Evolutionary conservation across 805 yeast genomes (phyloP), one percentile per base, ranked within the genome.

Genomic region (Wickerhamomyces chambardii): DNA sequence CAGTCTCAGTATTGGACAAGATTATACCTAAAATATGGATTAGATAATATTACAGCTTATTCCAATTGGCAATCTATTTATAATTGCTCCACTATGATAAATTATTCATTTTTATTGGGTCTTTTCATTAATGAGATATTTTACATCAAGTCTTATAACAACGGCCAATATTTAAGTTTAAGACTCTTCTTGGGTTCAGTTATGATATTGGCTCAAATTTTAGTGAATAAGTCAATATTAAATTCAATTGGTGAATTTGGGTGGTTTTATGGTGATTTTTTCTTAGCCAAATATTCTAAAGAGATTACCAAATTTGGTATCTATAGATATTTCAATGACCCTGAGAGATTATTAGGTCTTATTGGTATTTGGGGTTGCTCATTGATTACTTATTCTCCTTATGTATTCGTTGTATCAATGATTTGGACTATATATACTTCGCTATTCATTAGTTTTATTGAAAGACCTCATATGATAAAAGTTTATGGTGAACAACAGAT

Each of bases 181-280:
- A 56, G 82, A 37, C 44, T 71, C n/a, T 78, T 80, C 36, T 48
- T 78, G 32, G 90, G 90, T 10, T 40, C 58, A 1, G 53, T 74
- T 39, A 61, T 82, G 26, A 61, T 78, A 14, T 45, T 66, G 7
- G 62, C 84, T 21, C 94, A 84, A 47, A 51, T 69, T 15, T 76
- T 85, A 81, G 79, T 85, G 26, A 75, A 81, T 44, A 47, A 66
- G 17, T 81, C 85, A 22, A 81, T 83, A 27, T 68, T 76, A 43
- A 73, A 73, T 30, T 75, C 83, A 33, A 75, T 84, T 43, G 90
- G 90, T 2, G 81, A 80, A 41, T 82, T 78, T 56, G 92, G 94
- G n/a, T 84, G 92, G 92, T 84, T 83, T 48, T 84, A 79, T 54
- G 94, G 95, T 38, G 95, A 84, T 55, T 84, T 84, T 57, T 84